A percentile compares a stretch with the other conserved stretches of the same genome.
Evolutionary conservation across 768 basidiomycete species (phyloP).

Genomic region (Mycena olivaceomarginata): DNA sequence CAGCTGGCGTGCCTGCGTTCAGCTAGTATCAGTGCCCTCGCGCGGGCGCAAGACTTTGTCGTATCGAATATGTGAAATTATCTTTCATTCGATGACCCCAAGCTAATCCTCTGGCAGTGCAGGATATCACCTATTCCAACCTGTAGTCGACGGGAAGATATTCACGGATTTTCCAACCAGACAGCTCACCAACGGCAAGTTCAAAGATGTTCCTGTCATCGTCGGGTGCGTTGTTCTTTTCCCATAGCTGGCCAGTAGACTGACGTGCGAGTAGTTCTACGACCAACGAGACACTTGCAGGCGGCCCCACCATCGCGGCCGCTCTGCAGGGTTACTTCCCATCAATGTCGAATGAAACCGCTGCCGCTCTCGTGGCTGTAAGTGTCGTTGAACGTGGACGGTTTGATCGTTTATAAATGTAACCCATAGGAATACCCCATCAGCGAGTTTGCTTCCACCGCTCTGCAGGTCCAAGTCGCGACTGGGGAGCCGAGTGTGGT

Average conservation of each 20-base stretch:
- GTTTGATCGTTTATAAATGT: background rate
- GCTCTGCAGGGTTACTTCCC: slow-evolving; percentile 68
- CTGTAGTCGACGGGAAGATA: slow-evolving; percentile 73
- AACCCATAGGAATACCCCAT: slow-evolving; percentile 47
- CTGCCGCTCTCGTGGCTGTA: slow-evolving; percentile 60
- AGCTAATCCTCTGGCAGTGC: slow-evolving; percentile 37
- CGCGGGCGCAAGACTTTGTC: slow-evolving; percentile 69
- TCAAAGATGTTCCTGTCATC: slow-evolving; percentile 72
- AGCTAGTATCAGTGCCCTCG: slow-evolving; percentile 70
- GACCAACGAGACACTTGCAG: slow-evolving; percentile 75
- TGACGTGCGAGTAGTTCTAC: slow-evolving; percentile 60
- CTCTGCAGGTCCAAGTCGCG: slow-evolving; percentile 64
- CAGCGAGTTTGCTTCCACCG: slow-evolving; percentile 63
- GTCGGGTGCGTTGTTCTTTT: slow-evolving; percentile 66
- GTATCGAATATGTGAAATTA: slow-evolving; percentile 6
- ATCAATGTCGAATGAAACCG: slow-evolving; percentile 60
- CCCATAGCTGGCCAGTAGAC: background rate
- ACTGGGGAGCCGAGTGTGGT: slow-evolving; percentile 71
- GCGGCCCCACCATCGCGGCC: slow-evolving; percentile 59
- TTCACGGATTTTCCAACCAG: slow-evolving; percentile 71
- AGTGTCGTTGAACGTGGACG: background rate
- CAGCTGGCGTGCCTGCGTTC: slow-evolving; percentile 69
- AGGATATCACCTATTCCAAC: slow-evolving; percentile 69
- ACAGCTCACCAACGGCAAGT: slow-evolving; percentile 65
- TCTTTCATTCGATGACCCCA: no score